phyloP scores from a whole-genome alignment of 2,329 filamentous ascomycete species.

The Thelonectria blattea region DNA sequence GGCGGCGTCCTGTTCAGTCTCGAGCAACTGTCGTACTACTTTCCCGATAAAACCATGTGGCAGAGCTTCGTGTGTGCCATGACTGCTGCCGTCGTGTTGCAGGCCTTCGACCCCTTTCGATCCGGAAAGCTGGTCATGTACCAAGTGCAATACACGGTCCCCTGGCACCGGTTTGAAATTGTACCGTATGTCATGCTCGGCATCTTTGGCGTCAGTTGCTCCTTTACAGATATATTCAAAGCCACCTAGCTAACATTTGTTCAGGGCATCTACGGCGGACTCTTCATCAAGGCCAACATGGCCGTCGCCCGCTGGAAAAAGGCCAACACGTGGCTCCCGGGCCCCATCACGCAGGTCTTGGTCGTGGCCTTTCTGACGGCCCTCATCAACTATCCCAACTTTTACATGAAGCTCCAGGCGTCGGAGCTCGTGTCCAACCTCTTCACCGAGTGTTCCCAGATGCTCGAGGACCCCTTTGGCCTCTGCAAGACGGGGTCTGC shows the following conservation, averaged over 20 bases:
- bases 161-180: constrained; percentile 95
- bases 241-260: constrained; percentile 21
- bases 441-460: constrained; percentile 86
- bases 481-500: constrained; percentile 88
- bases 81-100: constrained; percentile 93
- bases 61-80: constrained; percentile 99
- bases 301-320: constrained; percentile 81
- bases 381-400: constrained; percentile 91
- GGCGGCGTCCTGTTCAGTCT: constrained; percentile 94
- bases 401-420: constrained; percentile 92
- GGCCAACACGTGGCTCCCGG: constrained; percentile 66
- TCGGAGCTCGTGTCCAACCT: constrained; percentile 91
- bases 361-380: constrained; percentile 83
- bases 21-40: constrained; percentile 98
- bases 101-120: constrained; percentile 91
- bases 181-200: constrained; percentile 87
- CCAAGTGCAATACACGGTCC: constrained; percentile 89
- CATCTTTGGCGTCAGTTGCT: constrained; percentile 69
- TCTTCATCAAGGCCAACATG: constrained; percentile 97
- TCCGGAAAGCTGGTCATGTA: constrained; percentile 96
- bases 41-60: constrained; percentile 99
- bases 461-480: constrained; percentile 84
- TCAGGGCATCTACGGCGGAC: constrained; percentile 85
- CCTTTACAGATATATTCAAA: neutral
- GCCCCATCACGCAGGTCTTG: constrained; percentile 80